Evolutionary conservation across 257 asterid genomes (phyloP).

Genomic region (Craterostigma plantagineum): DNA sequence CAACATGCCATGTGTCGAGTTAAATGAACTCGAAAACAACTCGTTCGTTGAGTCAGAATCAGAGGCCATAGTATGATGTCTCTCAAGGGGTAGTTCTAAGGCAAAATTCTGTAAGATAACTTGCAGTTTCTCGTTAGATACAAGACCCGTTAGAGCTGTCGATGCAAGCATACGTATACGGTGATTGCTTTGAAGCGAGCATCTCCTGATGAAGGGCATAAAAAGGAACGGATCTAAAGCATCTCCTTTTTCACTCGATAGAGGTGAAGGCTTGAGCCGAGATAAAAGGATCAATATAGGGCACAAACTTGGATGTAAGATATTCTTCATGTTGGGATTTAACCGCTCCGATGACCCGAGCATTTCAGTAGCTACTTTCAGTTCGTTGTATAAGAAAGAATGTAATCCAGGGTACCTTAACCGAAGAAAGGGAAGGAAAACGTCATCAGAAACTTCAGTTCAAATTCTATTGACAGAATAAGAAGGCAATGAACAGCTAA

Average conservation of each 20-base stretch:
- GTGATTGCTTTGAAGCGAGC: constrained; percentile 68
- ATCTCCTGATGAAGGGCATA: constrained; percentile 77
- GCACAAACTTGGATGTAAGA: constrained; percentile 84
- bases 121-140: constrained; percentile 68
- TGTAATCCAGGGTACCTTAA: constrained; percentile 85
- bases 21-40: constrained; percentile 31
- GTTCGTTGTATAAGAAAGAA: constrained; percentile 58
- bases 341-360: constrained; percentile 40
- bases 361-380: constrained; percentile 62
- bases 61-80: constrained; percentile 8
- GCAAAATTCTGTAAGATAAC: constrained; percentile 46
- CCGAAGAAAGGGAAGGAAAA: constrained; percentile 6
- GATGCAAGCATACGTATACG: constrained; percentile 87
- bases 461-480: too few species aligned
- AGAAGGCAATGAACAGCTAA: constrained; percentile 1
- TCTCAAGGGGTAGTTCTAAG: constrained; percentile 42
- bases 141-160: constrained; percentile 63
- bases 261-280: constrained; percentile 78
- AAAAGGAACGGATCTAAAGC: constrained; percentile 63
- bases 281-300: constrained; percentile 80
- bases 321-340: constrained; percentile 47
- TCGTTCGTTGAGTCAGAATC: too few species aligned
- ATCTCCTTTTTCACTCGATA: constrained; percentile 65
- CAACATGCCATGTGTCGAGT: constrained; percentile 73
- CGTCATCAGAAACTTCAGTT: too few species aligned